Evolutionary conservation across 2,329 filamentous ascomycete genomes (phyloP).

Genomic region (Ophiostoma montium): DNA sequence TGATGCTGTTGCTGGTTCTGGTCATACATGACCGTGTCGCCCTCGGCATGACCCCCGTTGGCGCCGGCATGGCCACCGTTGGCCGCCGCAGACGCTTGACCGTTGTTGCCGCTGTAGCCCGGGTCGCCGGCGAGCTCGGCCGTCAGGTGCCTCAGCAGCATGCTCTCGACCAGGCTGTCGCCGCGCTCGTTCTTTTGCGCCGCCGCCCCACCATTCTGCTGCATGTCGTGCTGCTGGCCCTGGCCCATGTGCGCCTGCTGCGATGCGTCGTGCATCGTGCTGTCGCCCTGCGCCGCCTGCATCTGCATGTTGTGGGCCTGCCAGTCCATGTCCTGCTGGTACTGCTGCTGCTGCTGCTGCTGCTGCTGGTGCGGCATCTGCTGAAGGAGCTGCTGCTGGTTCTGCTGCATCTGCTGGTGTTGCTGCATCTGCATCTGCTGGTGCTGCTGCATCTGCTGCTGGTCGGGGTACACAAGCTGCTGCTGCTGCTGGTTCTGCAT

Average conservation of each 20-base stretch:
- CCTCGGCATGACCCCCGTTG: neutral
- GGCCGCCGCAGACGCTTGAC: neutral
- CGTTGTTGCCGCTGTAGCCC: neutral
- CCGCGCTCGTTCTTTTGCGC: neutral
- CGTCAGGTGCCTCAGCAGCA: neutral
- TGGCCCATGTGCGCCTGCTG: neutral
- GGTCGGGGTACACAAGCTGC: too few relatives aligned
- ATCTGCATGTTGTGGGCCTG: neutral
- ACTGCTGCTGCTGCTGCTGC: conserved; percentile 13
- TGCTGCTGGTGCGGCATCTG: neutral
- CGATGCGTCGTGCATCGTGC: neutral
- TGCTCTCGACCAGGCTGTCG: neutral
- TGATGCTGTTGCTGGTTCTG: neutral
- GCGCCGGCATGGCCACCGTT: neutral
- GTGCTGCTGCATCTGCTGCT: neutral
- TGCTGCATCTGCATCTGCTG: neutral
- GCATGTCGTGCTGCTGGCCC: neutral
- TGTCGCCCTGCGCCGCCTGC: neutral
- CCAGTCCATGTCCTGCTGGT: conserved; percentile 32
- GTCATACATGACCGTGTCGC: neutral
- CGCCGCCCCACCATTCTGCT: neutral
- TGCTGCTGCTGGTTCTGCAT: neutral
- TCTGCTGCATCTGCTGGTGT: neutral
- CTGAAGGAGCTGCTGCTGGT: neutral
- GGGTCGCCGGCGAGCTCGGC: conserved; percentile 1